A percentile compares a stretch with the other conserved stretches of the same genome.
These are phyloP conservation scores for Fagopyrum tataricum DNA, from an alignment of 148 eudicot species.

Conservation along the genomic window DNA sequence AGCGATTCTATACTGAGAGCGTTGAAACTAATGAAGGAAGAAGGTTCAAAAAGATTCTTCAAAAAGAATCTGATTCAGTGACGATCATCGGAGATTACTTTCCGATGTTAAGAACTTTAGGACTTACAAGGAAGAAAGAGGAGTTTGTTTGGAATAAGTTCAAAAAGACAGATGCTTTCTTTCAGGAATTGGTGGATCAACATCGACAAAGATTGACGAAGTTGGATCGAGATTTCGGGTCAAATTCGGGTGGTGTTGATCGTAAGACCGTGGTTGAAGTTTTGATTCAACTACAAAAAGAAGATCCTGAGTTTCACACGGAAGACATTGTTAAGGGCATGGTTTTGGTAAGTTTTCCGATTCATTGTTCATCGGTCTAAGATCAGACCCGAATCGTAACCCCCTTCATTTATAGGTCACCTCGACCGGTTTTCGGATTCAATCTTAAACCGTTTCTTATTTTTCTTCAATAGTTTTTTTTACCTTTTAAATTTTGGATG, in stretches of 20 bases:
- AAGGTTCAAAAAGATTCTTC: constrained; percentile 18
- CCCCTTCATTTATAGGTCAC: too few species aligned
- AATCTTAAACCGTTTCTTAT: too few species aligned
- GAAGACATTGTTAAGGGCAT: constrained; percentile 47
- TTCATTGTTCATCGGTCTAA: too few species aligned
- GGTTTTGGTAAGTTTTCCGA: constrained; percentile 26
- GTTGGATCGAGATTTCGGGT: not conserved
- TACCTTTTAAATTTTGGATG: too few species aligned
- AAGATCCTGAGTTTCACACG: constrained; percentile 35
- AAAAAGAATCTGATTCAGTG: constrained; percentile 9
- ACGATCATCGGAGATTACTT: constrained; percentile 22
- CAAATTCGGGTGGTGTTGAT: not conserved
- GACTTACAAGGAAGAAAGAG: constrained; percentile 13
- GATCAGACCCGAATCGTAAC: too few species aligned
- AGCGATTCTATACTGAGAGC: constrained; percentile 21
- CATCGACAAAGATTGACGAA: constrained; percentile 8
- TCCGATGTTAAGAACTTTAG: constrained; percentile 29
- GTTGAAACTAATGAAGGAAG: constrained; percentile 15
- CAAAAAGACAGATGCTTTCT: constrained; percentile 29
- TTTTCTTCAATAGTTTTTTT: too few species aligned
- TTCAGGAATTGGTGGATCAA: constrained; percentile 42
- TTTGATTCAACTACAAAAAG: constrained; percentile 30
- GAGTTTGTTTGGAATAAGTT: constrained; percentile 2
- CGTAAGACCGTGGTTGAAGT: constrained; percentile 35
- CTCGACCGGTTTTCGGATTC: too few species aligned